Conservation (phyloP, 164 flowering plant genomes). For the Umbilicus rupestris region DNA sequence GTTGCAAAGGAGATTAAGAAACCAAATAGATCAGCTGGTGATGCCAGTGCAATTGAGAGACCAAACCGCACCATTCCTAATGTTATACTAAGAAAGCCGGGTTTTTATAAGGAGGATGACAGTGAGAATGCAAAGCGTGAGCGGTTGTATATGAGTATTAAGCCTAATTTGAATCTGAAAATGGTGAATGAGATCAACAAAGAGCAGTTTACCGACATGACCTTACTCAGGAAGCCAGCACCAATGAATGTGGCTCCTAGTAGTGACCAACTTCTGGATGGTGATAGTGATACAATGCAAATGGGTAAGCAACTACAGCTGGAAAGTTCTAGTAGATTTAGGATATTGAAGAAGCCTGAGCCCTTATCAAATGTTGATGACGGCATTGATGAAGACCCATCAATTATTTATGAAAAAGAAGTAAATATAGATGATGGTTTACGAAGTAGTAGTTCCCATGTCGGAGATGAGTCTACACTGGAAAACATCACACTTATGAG, state of each 20-base stretch:
- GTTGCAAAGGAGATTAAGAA: slow-evolving; percentile 19
- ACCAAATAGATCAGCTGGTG: slow-evolving; percentile 20
- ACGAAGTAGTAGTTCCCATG: background rate
- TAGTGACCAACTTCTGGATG: background rate
- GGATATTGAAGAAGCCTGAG: slow-evolving; percentile 38
- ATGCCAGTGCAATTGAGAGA: slow-evolving; percentile 11
- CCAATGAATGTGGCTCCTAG: slow-evolving; percentile 4
- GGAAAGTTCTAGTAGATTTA: slow-evolving; percentile 26
- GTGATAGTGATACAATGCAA: slow-evolving; percentile 7
- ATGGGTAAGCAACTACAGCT: slow-evolving; percentile 20
- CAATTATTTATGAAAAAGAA: background rate
- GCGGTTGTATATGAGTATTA: slow-evolving; percentile 24
- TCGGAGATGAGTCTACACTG: background rate
- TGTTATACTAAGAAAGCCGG: slow-evolving; percentile 63
- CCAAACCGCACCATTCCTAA: slow-evolving; percentile 35
- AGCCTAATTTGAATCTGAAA: slow-evolving; percentile 32
- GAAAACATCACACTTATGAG: background rate
- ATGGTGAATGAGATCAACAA: slow-evolving; percentile 20
- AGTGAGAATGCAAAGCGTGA: slow-evolving; percentile 19
- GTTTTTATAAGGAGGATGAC: slow-evolving; percentile 29
- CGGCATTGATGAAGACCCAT: slow-evolving; percentile 11
- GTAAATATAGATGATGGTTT: slow-evolving; percentile 10
- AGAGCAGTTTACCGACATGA: slow-evolving; percentile 36
- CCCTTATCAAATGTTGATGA: background rate
- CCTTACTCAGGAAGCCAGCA: slow-evolving; percentile 36